Conservation (phyloP, 331 rosid species). For the Pyracantha coccinea region DNA sequence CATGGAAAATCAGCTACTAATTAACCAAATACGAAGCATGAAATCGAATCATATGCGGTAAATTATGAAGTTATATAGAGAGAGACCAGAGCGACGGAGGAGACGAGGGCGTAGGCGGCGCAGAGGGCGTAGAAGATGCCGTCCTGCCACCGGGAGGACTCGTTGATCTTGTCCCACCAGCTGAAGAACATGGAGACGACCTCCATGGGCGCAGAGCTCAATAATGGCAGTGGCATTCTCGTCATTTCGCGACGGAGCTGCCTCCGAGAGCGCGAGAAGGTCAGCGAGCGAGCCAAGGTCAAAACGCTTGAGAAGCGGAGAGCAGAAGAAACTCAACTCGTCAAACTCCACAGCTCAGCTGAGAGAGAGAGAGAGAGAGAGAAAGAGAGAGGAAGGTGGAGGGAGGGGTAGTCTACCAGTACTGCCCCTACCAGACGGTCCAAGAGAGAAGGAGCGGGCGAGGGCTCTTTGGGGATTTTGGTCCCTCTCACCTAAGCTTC, state of each 20-base stretch:
- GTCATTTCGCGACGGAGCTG: slow-evolving; percentile 20
- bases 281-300: not conserved
- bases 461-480: not conserved
- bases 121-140: slow-evolving; percentile 65
- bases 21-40: not conserved
- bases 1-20: not conserved
- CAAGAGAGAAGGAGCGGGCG: not conserved
- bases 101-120: slow-evolving; percentile 68
- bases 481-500: slow-evolving; percentile 29
- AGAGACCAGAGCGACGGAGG: slow-evolving; percentile 57
- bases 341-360: not conserved
- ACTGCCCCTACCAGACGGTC: slow-evolving; percentile 39
- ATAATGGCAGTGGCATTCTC: slow-evolving; percentile 18
- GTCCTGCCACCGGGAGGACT: slow-evolving; percentile 42
- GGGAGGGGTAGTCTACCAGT: not conserved
- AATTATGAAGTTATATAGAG: not conserved
- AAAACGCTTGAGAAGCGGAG: not conserved
- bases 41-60: not conserved
- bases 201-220: slow-evolving; percentile 35
- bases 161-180: slow-evolving; percentile 63
- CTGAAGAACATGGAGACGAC: slow-evolving; percentile 14
- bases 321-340: not conserved
- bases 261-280: not conserved
- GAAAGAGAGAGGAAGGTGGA: not conserved
- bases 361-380: not conserved